These are phyloP conservation scores for Backusella tarrabulga DNA, from an alignment of 192 early-diverging fungal genomes.

Conservation along the genomic window DNA sequence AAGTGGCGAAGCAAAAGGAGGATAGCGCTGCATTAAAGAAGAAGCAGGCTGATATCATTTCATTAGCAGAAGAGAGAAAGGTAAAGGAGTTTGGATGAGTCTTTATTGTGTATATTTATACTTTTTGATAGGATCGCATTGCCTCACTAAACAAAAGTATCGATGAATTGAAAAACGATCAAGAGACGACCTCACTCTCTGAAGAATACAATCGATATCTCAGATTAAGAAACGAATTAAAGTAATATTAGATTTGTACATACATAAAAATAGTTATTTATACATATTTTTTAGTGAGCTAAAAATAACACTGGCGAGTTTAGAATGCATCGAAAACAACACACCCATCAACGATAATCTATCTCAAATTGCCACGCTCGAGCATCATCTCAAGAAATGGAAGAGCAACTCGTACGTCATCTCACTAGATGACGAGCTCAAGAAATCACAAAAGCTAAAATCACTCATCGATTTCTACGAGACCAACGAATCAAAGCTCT, in stretches of 20 bases:
- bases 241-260: neutral
- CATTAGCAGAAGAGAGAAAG: constrained; percentile 12
- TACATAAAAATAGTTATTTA: neutral
- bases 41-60: neutral
- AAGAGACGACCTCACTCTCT: constrained; percentile 16
- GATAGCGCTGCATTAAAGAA: constrained; percentile 4
- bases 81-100: neutral
- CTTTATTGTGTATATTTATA: too few species aligned
- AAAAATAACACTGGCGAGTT: neutral
- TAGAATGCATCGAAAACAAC: neutral
- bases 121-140: constrained; percentile 2
- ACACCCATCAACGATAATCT: neutral
- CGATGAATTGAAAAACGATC: neutral
- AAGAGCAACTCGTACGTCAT: neutral
- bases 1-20: constrained; percentile 34
- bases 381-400: constrained; percentile 4
- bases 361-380: neutral
- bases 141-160: constrained; percentile 4
- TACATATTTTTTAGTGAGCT: neutral
- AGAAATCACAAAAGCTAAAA: constrained; percentile 9
- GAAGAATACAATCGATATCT: constrained; percentile 9
- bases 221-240: neutral
- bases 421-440: neutral
- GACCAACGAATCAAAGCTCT: constrained; percentile 54
- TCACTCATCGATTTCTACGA: constrained; percentile 19